These are phyloP conservation scores for Cercospora beticola DNA, from an alignment of 2,329 filamentous ascomycete genomes.

Conservation along the genomic window DNA sequence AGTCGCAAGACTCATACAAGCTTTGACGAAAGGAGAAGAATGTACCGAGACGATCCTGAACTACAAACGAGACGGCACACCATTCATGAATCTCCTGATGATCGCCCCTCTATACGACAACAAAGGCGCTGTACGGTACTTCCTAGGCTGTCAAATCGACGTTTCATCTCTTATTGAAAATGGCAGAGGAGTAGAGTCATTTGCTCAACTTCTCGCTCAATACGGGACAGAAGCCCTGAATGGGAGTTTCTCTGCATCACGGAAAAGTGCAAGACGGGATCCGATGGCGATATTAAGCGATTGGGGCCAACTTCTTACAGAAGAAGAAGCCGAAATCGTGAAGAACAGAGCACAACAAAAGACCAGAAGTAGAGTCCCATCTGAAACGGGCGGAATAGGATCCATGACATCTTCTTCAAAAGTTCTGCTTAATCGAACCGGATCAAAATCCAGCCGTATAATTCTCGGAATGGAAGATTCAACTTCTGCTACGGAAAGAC, in stretches of 20 bases:
- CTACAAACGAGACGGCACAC: slow-evolving; percentile 43
- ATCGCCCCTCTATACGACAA: slow-evolving; percentile 45
- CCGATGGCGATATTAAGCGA: slow-evolving; percentile 33
- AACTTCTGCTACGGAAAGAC: slow-evolving; percentile 20
- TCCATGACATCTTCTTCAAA: slow-evolving; percentile 9
- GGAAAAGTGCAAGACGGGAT: slow-evolving; percentile 18
- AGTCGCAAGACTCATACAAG: slow-evolving; percentile 40
- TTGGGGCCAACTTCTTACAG: slow-evolving; percentile 33
- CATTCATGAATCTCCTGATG: slow-evolving; percentile 45
- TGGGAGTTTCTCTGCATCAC: slow-evolving; percentile 20
- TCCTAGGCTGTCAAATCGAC: slow-evolving; percentile 43
- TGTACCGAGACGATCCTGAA: slow-evolving; percentile 47
- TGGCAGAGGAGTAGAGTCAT: slow-evolving; percentile 40
- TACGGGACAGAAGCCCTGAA: slow-evolving; percentile 29
- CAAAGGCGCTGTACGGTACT: slow-evolving; percentile 43
- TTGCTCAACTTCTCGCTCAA: slow-evolving; percentile 37
- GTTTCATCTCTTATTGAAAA: slow-evolving; percentile 40
- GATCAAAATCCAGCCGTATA: slow-evolving; percentile 14
- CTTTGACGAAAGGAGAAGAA: slow-evolving; percentile 42
- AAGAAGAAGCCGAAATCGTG: slow-evolving; percentile 38
- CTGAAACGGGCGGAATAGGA: not conserved
- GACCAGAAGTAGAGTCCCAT: not conserved
- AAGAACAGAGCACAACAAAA: slow-evolving; percentile 23
- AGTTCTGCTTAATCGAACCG: not conserved
- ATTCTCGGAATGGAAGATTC: slow-evolving; percentile 36